Conservation (phyloP, 1,284 basidiomycete species). For the Papiliotrema flavescens region DNA sequence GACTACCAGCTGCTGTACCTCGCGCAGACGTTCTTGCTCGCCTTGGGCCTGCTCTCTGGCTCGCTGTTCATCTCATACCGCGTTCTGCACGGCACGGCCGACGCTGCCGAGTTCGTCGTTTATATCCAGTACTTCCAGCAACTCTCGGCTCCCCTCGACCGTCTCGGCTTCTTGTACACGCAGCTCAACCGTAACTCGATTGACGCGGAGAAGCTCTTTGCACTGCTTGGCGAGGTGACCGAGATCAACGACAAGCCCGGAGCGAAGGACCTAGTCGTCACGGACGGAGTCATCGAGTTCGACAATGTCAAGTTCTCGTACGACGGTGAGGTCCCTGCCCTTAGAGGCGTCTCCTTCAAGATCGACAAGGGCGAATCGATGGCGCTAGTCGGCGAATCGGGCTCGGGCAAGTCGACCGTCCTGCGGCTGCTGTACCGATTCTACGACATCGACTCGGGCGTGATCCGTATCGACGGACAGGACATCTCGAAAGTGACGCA, state of each 20-base stretch:
- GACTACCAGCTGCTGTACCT: constrained; percentile 88
- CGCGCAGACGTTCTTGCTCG: constrained; percentile 92
- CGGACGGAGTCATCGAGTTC: constrained; percentile 85
- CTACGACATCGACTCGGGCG: constrained; percentile 78
- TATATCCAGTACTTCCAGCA: constrained; percentile 97
- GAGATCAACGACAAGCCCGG: constrained; percentile 67
- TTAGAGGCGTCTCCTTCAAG: constrained; percentile 79
- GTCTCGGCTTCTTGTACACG: constrained; percentile 90
- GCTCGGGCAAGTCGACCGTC: constrained; percentile 94
- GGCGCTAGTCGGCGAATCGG: constrained; percentile 92
- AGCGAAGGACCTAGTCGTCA: constrained; percentile 67
- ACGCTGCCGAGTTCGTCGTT: constrained; percentile 94
- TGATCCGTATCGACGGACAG: constrained; percentile 74
- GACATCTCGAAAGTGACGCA: constrained; percentile 73
- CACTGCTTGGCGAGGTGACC: constrained; percentile 78
- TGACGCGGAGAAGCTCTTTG: constrained; percentile 94
- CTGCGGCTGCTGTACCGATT: constrained; percentile 91
- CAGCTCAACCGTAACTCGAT: constrained; percentile 89
- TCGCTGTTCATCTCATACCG: constrained; percentile 94
- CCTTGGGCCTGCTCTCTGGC: constrained; percentile 79
- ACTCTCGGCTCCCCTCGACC: constrained; percentile 88
- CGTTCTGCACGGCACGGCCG: constrained; percentile 82
- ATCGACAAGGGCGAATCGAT: constrained; percentile 93
- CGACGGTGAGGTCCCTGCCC: constrained; percentile 81
- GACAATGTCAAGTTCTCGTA: constrained; percentile 91